Percentiles rank a stretch among this genome's conserved stretches.
Conservation (phyloP, 2,329 filamentous ascomycete species). For the Xylaria sp. region DNA sequence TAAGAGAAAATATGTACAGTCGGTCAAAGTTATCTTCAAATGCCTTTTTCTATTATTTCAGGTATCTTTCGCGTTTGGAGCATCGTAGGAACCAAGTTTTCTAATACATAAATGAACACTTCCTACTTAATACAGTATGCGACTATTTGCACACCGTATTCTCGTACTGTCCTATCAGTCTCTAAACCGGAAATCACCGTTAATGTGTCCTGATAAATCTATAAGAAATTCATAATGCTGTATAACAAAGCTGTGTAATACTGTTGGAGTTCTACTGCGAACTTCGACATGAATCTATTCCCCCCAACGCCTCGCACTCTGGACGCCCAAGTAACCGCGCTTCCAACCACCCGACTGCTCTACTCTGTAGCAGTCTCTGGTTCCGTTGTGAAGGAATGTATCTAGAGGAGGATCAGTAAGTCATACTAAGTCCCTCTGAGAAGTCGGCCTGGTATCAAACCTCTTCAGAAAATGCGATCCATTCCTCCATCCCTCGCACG, state of each 20-base stretch:
- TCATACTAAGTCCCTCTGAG: not conserved
- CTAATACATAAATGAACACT: not conserved
- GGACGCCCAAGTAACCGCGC: not conserved
- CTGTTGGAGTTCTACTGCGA: not conserved
- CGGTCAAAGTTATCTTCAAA: too few relatives aligned
- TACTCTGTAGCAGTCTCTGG: slow-evolving; percentile 29
- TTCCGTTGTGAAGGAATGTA: slow-evolving; percentile 50
- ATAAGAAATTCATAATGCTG: too few relatives aligned
- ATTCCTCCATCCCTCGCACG: slow-evolving; percentile 80
- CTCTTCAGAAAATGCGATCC: slow-evolving; percentile 77
- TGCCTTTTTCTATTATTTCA: too few relatives aligned
- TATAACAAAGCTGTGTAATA: too few relatives aligned
- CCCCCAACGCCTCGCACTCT: slow-evolving; percentile 14
- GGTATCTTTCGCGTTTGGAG: too few relatives aligned
- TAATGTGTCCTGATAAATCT: too few relatives aligned
- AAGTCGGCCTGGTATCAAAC: slow-evolving; percentile 53
- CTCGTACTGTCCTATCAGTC: not conserved
- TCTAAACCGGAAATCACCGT: too few relatives aligned
- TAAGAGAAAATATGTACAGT: too few relatives aligned
- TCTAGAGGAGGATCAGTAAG: slow-evolving; percentile 44
- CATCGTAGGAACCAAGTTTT: too few relatives aligned
- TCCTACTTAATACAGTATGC: slow-evolving; percentile 11
- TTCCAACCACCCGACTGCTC: slow-evolving; percentile 4
- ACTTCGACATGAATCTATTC: not conserved
- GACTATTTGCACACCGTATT: not conserved